These are phyloP conservation scores for Aspergillus melleus DNA, from an alignment of 2,329 filamentous ascomycete genomes.

Conservation along the genomic window DNA sequence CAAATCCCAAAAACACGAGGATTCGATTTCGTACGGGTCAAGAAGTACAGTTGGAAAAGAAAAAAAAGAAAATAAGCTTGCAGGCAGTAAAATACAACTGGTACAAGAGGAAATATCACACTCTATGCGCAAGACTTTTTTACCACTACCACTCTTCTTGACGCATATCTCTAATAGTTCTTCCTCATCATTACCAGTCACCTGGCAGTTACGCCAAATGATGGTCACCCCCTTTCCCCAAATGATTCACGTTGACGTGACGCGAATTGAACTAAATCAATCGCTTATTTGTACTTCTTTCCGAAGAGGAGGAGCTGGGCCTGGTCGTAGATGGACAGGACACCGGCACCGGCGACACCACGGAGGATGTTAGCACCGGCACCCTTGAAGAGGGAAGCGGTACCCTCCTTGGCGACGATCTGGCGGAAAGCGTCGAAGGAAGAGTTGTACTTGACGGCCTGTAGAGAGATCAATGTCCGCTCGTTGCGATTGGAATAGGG, in stretches of 20 bases:
- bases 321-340: conserved; percentile 99
- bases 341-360: conserved; percentile 99
- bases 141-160: conserved; percentile 35
- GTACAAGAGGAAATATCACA: conserved; percentile 45
- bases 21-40: conserved; percentile 8
- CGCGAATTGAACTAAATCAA: conserved; percentile 21
- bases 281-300: conserved; percentile 73
- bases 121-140: conserved; percentile 45
- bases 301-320: conserved; percentile 99
- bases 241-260: conserved; percentile 15
- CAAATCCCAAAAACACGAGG: conserved; percentile 1
- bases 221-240: conserved; percentile 30
- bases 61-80: conserved; percentile 44
- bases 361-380: conserved; percentile 99
- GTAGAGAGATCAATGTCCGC: conserved; percentile 49
- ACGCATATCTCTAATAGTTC: conserved; percentile 45
- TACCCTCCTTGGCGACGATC: conserved; percentile 95
- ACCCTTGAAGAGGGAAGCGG: conserved; percentile 99
- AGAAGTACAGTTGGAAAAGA: conserved; percentile 32
- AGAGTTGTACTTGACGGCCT: conserved; percentile 99
- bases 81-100: conserved; percentile 52
- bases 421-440: conserved; percentile 93
- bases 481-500: not conserved
- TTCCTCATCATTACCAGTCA: conserved; percentile 32
- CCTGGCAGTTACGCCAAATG: conserved; percentile 28